Percentiles rank a stretch among this genome's conserved stretches.
Conservation (phyloP, 2,329 filamentous ascomycete species). For the Diplodia corticola region DNA sequence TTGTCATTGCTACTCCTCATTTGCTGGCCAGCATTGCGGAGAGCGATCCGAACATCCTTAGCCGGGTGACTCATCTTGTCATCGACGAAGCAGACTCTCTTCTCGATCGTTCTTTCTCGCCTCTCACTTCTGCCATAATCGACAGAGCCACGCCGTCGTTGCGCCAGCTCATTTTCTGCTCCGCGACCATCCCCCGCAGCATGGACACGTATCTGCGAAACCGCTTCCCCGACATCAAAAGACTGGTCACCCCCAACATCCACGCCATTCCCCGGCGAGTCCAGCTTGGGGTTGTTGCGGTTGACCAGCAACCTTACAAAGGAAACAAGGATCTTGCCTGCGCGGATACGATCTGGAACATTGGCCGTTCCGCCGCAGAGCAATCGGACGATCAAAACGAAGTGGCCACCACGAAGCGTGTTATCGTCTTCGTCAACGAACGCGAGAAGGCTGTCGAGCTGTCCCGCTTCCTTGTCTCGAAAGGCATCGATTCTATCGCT, state of each 20-base stretch:
- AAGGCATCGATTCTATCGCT: slow-evolving; percentile 85
- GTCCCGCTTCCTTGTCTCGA: slow-evolving; percentile 73
- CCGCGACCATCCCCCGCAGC: slow-evolving; percentile 88
- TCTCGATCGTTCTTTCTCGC: slow-evolving; percentile 87
- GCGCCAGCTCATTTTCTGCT: slow-evolving; percentile 86
- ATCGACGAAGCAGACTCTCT: slow-evolving; percentile 96
- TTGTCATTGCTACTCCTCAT: slow-evolving; percentile 86
- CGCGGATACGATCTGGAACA: slow-evolving; percentile 91
- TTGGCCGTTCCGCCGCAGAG: slow-evolving; percentile 70
- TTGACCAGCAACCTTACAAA: slow-evolving; percentile 86
- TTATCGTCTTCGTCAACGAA: slow-evolving; percentile 96
- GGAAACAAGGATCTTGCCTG: slow-evolving; percentile 93
- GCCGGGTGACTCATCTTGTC: slow-evolving; percentile 84
- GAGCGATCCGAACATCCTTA: slow-evolving; percentile 86
- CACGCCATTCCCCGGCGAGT: slow-evolving; percentile 95
- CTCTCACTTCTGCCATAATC: slow-evolving; percentile 78
- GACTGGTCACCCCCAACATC: slow-evolving; percentile 91
- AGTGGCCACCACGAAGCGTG: slow-evolving; percentile 68
- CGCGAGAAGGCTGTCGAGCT: slow-evolving; percentile 83
- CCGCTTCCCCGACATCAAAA: slow-evolving; percentile 77
- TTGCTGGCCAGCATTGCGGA: slow-evolving; percentile 85
- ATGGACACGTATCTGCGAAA: slow-evolving; percentile 82
- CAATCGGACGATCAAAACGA: slow-evolving; percentile 46
- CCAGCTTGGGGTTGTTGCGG: slow-evolving; percentile 89
- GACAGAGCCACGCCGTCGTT: slow-evolving; percentile 79